Conservation (phyloP, 345 rosid genomes). For the Salix brachista region DNA sequence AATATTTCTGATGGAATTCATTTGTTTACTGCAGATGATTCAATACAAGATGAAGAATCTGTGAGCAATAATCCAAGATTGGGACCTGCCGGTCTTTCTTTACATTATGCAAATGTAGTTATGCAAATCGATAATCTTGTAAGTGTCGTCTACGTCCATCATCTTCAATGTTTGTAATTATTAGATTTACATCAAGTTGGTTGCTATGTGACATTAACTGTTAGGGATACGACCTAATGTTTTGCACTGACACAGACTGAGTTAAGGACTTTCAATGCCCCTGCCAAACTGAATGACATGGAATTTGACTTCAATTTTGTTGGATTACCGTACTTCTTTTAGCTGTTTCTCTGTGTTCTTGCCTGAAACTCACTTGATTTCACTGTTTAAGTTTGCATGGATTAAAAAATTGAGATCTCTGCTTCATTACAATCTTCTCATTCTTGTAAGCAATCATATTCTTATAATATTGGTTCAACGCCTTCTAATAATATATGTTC, state of each 20-base stretch:
- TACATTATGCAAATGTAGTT: constrained; percentile 78
- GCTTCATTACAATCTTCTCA: too few relatives aligned
- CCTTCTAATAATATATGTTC: background rate
- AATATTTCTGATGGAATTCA: background rate
- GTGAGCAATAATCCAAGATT: constrained; percentile 34
- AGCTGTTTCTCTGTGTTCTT: too few relatives aligned
- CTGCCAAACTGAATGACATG: too few relatives aligned
- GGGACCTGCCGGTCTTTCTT: constrained; percentile 80
- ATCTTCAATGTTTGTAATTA: background rate
- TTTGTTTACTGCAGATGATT: constrained; percentile 13
- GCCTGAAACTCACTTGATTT: too few relatives aligned
- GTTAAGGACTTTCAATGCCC: too few relatives aligned
- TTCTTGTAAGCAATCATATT: accelerated
- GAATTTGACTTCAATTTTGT: too few relatives aligned
- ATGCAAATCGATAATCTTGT: constrained; percentile 76
- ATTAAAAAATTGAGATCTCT: too few relatives aligned
- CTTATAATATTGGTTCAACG: too few relatives aligned
- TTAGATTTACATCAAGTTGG: background rate
- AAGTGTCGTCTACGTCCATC: constrained; percentile 26
- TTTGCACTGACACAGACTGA: too few relatives aligned
- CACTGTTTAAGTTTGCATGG: too few relatives aligned
- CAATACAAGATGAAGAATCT: background rate
- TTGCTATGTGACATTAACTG: background rate
- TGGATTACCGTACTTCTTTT: too few relatives aligned
- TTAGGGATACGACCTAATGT: too few relatives aligned